Conservation (phyloP, 805 yeast genomes). For the Starmerella roubikii region DNA sequence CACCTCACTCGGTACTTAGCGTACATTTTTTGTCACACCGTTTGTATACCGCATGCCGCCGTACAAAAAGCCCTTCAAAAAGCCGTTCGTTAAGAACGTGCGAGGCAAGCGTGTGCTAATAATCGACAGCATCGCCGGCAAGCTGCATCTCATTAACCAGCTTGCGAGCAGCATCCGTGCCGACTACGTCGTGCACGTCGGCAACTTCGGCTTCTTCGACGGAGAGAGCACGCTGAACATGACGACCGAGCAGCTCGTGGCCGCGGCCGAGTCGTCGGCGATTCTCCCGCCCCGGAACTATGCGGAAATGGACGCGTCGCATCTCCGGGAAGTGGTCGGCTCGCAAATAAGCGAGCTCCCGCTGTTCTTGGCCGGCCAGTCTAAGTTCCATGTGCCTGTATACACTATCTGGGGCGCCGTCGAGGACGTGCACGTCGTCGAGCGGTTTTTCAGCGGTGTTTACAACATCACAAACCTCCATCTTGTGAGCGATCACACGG, state of each 20-base stretch:
- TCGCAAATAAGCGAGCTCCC: constrained; percentile 38
- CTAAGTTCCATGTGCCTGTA: constrained; percentile 42
- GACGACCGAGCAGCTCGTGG: constrained; percentile 37
- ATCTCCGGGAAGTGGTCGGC: constrained; percentile 29
- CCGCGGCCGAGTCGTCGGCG: constrained; percentile 51
- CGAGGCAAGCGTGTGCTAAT: constrained; percentile 32
- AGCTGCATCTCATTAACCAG: constrained; percentile 36
- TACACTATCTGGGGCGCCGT: constrained; percentile 67
- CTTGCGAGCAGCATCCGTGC: constrained; percentile 38
- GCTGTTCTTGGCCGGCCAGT: constrained; percentile 34
- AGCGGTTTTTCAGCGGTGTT: constrained; percentile 44
- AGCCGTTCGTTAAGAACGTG: not conserved
- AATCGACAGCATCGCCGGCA: constrained; percentile 45
- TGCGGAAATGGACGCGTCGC: constrained; percentile 35
- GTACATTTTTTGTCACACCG: no score
- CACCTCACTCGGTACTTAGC: no score
- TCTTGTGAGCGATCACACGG: constrained; percentile 41
- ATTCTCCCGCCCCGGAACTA: constrained; percentile 25
- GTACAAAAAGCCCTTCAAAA: no score
- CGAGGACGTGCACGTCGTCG: constrained; percentile 57
- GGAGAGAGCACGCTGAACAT: constrained; percentile 39
- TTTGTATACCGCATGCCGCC: no score
- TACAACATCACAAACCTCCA: constrained; percentile 43
- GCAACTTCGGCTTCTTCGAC: constrained; percentile 71
- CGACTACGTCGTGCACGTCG: constrained; percentile 49